Evolutionary conservation across 2,329 filamentous ascomycete genomes (phyloP).

Genomic region (Cladophialophora yegresii): DNA sequence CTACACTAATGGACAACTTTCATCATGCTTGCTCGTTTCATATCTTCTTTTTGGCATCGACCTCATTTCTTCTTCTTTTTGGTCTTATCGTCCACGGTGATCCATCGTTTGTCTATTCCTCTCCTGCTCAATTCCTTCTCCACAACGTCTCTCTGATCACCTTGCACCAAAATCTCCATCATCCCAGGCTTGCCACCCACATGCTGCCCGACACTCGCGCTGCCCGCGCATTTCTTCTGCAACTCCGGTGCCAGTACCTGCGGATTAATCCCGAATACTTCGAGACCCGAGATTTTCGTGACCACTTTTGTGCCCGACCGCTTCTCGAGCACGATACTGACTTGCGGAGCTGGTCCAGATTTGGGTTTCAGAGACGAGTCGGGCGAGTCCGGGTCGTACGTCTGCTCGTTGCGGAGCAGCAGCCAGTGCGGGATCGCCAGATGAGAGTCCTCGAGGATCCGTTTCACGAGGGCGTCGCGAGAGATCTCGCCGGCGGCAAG

Average conservation of each 20-base stretch:
- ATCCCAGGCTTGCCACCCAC: slow-evolving; percentile 64
- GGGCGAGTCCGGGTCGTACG: slow-evolving; percentile 41
- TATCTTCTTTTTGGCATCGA: too few species aligned
- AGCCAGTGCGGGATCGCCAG: slow-evolving; percentile 59
- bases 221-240: slow-evolving; percentile 68
- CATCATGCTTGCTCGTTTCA: neutral
- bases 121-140: slow-evolving; percentile 61
- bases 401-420: slow-evolving; percentile 55
- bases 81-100: slow-evolving; percentile 68
- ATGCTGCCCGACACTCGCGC: slow-evolving; percentile 63
- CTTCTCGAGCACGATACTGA: slow-evolving; percentile 62
- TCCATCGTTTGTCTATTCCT: slow-evolving; percentile 61
- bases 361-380: slow-evolving; percentile 58
- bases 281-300: slow-evolving; percentile 63
- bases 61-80: slow-evolving; percentile 57
- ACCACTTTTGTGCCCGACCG: slow-evolving; percentile 67
- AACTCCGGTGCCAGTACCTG: slow-evolving; percentile 65
- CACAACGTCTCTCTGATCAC: slow-evolving; percentile 64
- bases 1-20: neutral
- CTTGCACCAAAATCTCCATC: slow-evolving; percentile 69
- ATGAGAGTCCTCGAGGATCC: slow-evolving; percentile 54
- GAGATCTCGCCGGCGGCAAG: slow-evolving; percentile 60
- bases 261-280: slow-evolving; percentile 63
- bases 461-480: slow-evolving; percentile 62
- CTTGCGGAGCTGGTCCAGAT: slow-evolving; percentile 61